Base-by-base conservation (phyloP, 805 yeast species). In the Yarrowia osloensis region DNA sequence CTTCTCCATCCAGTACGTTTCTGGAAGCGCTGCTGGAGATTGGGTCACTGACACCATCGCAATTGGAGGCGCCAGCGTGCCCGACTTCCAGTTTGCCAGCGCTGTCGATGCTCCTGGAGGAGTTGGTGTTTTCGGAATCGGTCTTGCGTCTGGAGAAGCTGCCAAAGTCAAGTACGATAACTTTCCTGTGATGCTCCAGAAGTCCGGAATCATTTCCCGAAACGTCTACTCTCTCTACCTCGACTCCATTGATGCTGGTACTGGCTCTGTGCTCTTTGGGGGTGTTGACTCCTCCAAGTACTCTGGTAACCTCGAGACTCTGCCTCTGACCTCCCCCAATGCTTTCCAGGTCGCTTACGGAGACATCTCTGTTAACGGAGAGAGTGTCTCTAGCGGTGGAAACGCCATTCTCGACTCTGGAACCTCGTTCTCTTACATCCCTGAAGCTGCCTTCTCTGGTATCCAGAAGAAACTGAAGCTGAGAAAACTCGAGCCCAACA, bases 1-100 rank as follows among this genome's bases (percentile, higher is more conserved):
- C 42, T 74, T 74, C 69, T 24, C 66, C 17, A 73, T 74, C 62
- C 68, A 59, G 29, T 73, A 74, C 57, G 76, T 78, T 17, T 86
- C 82, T 68, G 75, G 77, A n/a, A 49, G 71, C 15, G 76, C 86
- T 4, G 69, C 69, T 6, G 89, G 89, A 29, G 72, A 70, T 40
- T 86, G 84, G 83, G 93, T 88, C 26, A 75, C 79, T 42, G 97
- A 91, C 73, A 78, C 78, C 54, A 81, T 91, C 8, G 71, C 72
- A 2, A 72, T 89, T 66, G 85, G 65, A n/a, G 82, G 81, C 61
- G 77, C 82, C 29, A 76, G 80, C 5, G 80, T 89, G 13, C 70
- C 79, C 0, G 35, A 40, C 17, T 70, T 69, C 54, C 65, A 65
- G 44, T 69, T 71, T 31, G 73, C 68, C 2, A 49, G 39, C 9